Evolutionary conservation across 441 rosid genomes (phyloP), one percentile per base, ranked within the genome.

Genomic region (Isatis lusitanica): DNA sequence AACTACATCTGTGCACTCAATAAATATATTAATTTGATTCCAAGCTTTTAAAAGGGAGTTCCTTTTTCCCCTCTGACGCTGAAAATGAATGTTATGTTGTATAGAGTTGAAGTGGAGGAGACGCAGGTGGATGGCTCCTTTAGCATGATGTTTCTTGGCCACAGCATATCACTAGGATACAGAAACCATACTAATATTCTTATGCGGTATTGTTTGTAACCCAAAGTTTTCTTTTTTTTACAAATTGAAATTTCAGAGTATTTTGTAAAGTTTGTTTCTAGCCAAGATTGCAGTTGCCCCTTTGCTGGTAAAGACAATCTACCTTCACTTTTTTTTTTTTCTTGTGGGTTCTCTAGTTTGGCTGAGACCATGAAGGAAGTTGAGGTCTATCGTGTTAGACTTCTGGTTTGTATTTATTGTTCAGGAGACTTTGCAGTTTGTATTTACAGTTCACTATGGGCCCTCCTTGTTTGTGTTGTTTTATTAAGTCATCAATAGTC

Each of bases 41-140:
- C 51, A 11, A 63, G 35, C 11, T 24, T 48, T 39, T 4, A 24
- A 6, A 50, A 61, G 55, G 68, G 42, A 43, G 79, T 60, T 30
- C 17, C 43, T 16, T 7, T 40, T 24, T 40, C 7, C 8, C 15
- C 21, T 57, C 30, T 52, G 73, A 39, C 40, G 31, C 30, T 59
- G 51, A 68, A 40, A 74, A 44, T 3, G 21, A 69, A 55, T 63
- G 65, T 18, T 69, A 21, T 28, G 9, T 64, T 80, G 77, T 80
- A 52, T 88, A 96, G 99, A 58, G 77, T 93, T 71, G 98, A 91
- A 76, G 78, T 96, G 57, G 97, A 96, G 75, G 99, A 96, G 86
- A 77, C 84, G 47, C 82, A 77, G 64, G 90, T 93, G 79, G 85
- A 81, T 72, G 99, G 99, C 58, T 87, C 97, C 28, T 96, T 96